phyloP scores from a whole-genome alignment of 2,329 filamentous ascomycete species.

The Fusarium decemcellulare region DNA sequence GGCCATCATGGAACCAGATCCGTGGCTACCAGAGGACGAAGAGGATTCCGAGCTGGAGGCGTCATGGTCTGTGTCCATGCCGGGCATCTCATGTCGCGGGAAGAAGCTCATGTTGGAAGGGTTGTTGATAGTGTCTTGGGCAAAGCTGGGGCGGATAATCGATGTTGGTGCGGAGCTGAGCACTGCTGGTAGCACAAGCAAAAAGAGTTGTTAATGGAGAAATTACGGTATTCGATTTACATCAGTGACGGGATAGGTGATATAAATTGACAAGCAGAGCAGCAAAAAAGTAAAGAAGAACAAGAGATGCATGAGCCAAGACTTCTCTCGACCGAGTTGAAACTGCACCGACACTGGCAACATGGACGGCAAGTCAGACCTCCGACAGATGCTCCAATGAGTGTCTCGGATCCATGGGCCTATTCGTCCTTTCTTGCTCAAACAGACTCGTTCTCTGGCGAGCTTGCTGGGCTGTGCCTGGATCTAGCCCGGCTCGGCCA shows the following conservation, averaged over 20 bases:
- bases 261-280: no score
- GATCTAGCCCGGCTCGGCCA: background rate
- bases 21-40: constrained; percentile 30
- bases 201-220: no score
- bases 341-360: background rate
- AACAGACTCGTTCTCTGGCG: constrained; percentile 24
- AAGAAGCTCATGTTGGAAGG: constrained; percentile 36
- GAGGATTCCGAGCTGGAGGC: constrained; percentile 26
- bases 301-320: no score
- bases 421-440: constrained; percentile 35
- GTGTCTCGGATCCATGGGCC: background rate
- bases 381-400: background rate
- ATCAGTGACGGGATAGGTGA: no score
- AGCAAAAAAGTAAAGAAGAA: no score
- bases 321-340: no score
- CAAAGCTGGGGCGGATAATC: no score
- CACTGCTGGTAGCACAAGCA: background rate
- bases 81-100: constrained; percentile 45
- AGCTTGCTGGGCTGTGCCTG: constrained; percentile 6
- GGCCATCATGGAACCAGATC: constrained; percentile 55
- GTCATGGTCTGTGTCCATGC: constrained; percentile 37
- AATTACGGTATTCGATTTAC: no score
- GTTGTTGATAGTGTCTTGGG: background rate
- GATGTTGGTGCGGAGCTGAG: background rate
- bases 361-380: background rate